Evolutionary conservation across 225 moss, liverwort and hornwort species (phyloP).

Genomic region (Thuidium tamariscinum): DNA sequence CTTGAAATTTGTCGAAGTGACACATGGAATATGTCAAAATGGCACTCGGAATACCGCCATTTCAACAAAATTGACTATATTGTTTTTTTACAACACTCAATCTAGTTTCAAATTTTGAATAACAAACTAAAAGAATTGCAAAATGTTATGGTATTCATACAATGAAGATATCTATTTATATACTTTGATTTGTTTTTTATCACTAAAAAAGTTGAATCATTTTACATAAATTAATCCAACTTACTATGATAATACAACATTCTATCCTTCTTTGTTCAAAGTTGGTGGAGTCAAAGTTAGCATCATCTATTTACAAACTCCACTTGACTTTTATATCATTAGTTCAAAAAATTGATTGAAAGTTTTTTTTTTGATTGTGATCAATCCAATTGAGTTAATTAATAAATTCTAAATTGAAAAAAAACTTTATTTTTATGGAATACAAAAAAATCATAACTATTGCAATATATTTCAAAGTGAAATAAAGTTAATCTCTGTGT

Average conservation of each 20-base stretch:
- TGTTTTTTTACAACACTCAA: not conserved
- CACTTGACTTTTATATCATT: fast-evolving
- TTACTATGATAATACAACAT: not conserved
- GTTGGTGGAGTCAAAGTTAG: not conserved
- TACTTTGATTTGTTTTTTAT: not conserved
- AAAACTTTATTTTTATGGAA: not conserved
- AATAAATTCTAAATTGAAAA: not conserved
- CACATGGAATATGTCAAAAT: no score
- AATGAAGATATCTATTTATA: not conserved
- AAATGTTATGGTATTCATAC: not conserved
- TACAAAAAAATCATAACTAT: not conserved
- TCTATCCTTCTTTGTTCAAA: not conserved
- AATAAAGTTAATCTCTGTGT: not conserved
- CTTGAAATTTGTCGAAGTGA: no score
- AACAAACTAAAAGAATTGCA: not conserved
- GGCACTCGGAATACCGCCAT: no score
- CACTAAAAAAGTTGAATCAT: no score
- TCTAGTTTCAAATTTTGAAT: not conserved
- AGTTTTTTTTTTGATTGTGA: not conserved
- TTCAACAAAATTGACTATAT: no score
- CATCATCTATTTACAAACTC: not conserved
- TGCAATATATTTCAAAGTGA: not conserved
- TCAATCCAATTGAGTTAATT: not conserved
- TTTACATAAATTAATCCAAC: not conserved
- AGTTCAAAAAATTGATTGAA: not conserved